A percentile compares a stretch with the other conserved stretches of the same genome.
phyloP scores from a whole-genome alignment of 768 basidiomycete genomes.

The Tephrocybe sp. region DNA sequence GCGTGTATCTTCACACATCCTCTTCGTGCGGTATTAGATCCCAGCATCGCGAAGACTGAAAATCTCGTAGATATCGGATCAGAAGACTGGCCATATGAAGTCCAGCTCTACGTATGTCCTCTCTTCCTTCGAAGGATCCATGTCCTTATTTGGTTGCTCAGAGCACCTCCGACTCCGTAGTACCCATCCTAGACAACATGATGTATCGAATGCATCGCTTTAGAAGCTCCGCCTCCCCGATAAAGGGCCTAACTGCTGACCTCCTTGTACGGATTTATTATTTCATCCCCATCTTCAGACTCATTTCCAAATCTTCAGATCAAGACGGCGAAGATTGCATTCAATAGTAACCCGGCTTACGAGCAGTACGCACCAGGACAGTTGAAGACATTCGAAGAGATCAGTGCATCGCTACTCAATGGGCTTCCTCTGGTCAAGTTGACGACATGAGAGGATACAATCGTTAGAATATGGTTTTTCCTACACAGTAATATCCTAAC shows the following conservation, averaged over 20 bases:
- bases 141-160: constrained; percentile 25
- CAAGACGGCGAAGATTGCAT: constrained; percentile 68
- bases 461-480: no score
- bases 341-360: constrained; percentile 46
- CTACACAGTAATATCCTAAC: no score
- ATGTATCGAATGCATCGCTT: constrained; percentile 85
- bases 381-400: constrained; percentile 26
- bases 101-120: constrained; percentile 59
- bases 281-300: neutral
- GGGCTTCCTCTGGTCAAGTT: neutral
- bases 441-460: neutral
- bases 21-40: constrained; percentile 70
- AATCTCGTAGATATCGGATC: constrained; percentile 58
- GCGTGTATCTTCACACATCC: constrained; percentile 80
- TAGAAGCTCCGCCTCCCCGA: constrained; percentile 71
- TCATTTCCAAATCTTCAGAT: constrained; percentile 45
- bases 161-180: constrained; percentile 55
- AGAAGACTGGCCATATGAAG: constrained; percentile 81
- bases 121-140: neutral
- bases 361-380: constrained; percentile 61
- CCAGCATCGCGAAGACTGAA: constrained; percentile 41
- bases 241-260: constrained; percentile 84
- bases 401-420: constrained; percentile 9
- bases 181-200: constrained; percentile 47
- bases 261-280: constrained; percentile 59